Base-by-base conservation (phyloP, 495 filamentous ascomycete species). In the Letharia columbiana region DNA sequence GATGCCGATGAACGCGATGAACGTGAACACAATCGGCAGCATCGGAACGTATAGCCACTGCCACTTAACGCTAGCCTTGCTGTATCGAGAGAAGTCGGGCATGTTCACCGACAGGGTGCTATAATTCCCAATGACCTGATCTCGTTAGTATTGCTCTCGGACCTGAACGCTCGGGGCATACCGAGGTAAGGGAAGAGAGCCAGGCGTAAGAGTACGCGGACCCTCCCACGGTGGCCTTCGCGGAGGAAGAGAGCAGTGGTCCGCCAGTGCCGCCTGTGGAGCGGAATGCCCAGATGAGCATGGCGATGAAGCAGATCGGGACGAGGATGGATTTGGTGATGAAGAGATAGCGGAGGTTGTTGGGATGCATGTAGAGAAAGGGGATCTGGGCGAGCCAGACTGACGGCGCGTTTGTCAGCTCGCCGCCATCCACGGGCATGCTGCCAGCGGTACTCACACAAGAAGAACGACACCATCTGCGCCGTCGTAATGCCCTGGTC, bases 401-500 rank as follows among this genome's bases (percentile, higher is more conserved):
- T 70, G 10, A 35, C 8, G 18, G 47, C 6, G 44, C 44, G 23
- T 6, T 11, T n/a, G 20, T 66, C 37, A 66, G 64, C 57, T 41
- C 28, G 18, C 11, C 40, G 41, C 8, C 23, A 39, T 17, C 35
- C 28, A 18, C 6, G 50, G 2, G 31, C n/a, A 37, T 44, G 23
- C 28, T 18, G 28, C 18, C 17, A 37, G 39, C n/a, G 15, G 7
- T 40, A 58, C 66, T 67, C 42, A 70, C 68, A 91, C 13, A 91
- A 69, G 61, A 89, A 77, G 67, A 85, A 89, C 11, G 78, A 81
- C 61, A 88, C 73, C 82, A 91, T 86, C 15, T 82, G 82, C 66
- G 84, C 80, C 2, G 84, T 87, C 18, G 82, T 84, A 72, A 90
- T 88, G 41, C 86, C 87, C 67, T 86, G 78, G 18, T 73, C 74